Conservation (phyloP, 768 basidiomycete genomes). For the Podaxis sp. region DNA sequence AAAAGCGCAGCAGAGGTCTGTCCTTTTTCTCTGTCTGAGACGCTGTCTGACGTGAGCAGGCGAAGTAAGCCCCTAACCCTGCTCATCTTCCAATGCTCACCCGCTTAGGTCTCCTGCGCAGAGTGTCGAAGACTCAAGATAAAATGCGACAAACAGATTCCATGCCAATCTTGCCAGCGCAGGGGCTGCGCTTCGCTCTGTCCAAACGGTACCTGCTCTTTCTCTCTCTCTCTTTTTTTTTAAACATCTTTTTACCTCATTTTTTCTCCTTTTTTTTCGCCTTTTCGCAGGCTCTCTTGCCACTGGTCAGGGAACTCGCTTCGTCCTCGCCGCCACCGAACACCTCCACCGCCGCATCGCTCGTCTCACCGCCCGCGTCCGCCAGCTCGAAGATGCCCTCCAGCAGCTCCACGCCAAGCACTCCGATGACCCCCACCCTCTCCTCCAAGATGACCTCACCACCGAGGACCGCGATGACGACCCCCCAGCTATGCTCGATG, state of each 20-base stretch:
- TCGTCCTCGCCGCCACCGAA: conserved; percentile 64
- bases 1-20: conserved; percentile 59
- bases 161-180: conserved; percentile 75
- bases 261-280: not conserved
- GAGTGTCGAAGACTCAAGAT: conserved; percentile 81
- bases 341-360: conserved; percentile 59
- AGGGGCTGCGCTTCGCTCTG: conserved; percentile 69
- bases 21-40: conserved; percentile 9
- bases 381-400: conserved; percentile 62
- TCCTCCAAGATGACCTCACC: conserved; percentile 55
- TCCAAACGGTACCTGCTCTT: conserved; percentile 53
- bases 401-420: conserved; percentile 45
- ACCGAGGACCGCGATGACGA: conserved; percentile 28
- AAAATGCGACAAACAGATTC: conserved; percentile 81
- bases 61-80: conserved; percentile 23
- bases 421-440: conserved; percentile 56
- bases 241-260: not conserved
- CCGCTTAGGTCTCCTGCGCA: conserved; percentile 64
- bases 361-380: conserved; percentile 51
- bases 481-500: conserved; percentile 25
- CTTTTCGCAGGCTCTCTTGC: conserved; percentile 57
- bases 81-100: conserved; percentile 3
- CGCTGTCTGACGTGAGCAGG: conserved; percentile 16
- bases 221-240: not conserved
- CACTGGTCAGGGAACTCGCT: conserved; percentile 76